Base-by-base conservation (phyloP, 2,329 filamentous ascomycete species). In the Aspergillus cejpii region DNA sequence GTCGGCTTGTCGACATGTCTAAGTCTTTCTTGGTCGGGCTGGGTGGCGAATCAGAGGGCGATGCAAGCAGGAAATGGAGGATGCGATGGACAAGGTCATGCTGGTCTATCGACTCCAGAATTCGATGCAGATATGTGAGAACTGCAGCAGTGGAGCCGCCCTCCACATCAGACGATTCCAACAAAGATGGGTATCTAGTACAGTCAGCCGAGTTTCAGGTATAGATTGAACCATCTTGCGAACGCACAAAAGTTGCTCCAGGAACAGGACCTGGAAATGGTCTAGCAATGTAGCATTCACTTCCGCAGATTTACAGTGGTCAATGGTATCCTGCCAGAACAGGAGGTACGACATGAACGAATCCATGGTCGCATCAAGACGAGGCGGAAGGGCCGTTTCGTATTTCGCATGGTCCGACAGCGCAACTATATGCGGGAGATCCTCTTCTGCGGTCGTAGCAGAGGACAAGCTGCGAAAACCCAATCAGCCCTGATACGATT, bases 311-410 rank as follows among this genome's bases (percentile, higher is more conserved):
- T 83, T 82, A 70, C 92, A 98, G 67, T 97, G 91, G 64, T 97
- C 92, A 49, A 98, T 74, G 26, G 96, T 90, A 65, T 98, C 92
- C 69, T 98, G 92, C 92, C 92, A 98, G 62, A 98, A 98, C 5
- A 94, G 74, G 39, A 98, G 76, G 62, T 97, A 94, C 0, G 92
- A 95, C 33, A 98, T 75, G 60, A 98, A 98, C 0, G 90, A 94
- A 43, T 91, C 83, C 60, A 97, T 79, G 57, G 96, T 87, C n/a
- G 81, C 78, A 58, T 87, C 85, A 51, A 94, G 89, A 47, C 88
- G 84, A 82, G 62, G 85, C 83, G 39, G 87, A 83, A 67, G 80
- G 82, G 53, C 90, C 79, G 59, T 87, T 80, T 57, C 81, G 76
- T 53, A 81, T 80, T 56, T 87, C 47, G 84, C 73, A 59, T 94